Conservation (phyloP, 2,329 filamentous ascomycete genomes). For the Aspergillus sojae region DNA sequence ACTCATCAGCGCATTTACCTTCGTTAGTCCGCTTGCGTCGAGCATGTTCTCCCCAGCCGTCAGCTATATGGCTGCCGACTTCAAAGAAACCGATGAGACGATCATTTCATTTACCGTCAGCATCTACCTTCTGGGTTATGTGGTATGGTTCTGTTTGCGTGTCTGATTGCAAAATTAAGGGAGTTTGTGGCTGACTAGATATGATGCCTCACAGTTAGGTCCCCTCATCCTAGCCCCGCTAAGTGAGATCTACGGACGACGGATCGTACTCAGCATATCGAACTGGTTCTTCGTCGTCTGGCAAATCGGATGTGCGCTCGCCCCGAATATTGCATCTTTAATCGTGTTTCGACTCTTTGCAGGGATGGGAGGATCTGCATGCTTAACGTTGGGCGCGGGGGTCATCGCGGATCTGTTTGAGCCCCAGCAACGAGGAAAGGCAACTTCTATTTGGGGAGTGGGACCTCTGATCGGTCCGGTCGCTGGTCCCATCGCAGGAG, state of each 20-base stretch:
- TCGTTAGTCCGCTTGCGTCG: constrained; percentile 36
- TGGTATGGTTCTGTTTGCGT: constrained; percentile 21
- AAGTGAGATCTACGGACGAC: constrained; percentile 64
- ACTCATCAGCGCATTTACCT: constrained; percentile 32
- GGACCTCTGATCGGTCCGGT: constrained; percentile 39
- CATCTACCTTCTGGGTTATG: constrained; percentile 35
- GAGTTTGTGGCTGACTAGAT: background rate
- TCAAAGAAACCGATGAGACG: constrained; percentile 25
- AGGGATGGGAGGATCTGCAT: constrained; percentile 43
- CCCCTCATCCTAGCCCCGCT: constrained; percentile 67
- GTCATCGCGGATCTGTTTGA: constrained; percentile 51
- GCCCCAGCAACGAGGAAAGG: constrained; percentile 45
- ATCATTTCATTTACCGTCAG: constrained; percentile 34
- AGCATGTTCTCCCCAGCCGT: constrained; percentile 37
- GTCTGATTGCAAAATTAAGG: background rate
- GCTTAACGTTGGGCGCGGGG: constrained; percentile 48
- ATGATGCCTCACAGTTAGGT: constrained; percentile 48
- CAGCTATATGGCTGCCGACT: constrained; percentile 25
- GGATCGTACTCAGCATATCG: constrained; percentile 61
- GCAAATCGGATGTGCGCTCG: constrained; percentile 60
- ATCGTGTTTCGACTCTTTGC: constrained; percentile 67
- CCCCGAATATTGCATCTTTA: constrained; percentile 59
- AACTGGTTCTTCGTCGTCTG: constrained; percentile 62
- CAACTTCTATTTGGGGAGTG: constrained; percentile 47
- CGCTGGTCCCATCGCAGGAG: constrained; percentile 41